These are phyloP conservation scores for Pestalotiopsis sp. DNA, from an alignment of 2,329 filamentous ascomycete genomes.

Conservation along the genomic window DNA sequence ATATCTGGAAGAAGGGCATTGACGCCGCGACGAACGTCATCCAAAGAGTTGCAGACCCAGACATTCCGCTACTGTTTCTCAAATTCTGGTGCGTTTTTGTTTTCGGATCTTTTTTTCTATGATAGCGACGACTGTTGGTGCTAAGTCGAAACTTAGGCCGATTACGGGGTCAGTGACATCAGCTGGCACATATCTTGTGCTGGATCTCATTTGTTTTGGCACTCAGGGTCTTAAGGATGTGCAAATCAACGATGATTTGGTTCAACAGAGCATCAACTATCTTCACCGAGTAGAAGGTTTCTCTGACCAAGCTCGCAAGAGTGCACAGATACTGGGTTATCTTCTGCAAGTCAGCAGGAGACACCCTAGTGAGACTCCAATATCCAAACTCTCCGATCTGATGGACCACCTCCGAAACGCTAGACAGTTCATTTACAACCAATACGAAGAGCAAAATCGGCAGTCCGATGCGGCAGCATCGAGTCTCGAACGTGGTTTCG, in stretches of 20 bases:
- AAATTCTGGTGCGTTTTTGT: not conserved
- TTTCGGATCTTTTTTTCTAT: not conserved
- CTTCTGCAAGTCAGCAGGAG: not conserved
- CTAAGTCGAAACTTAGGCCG: not conserved
- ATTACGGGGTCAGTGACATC: not conserved
- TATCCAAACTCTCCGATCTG: not conserved
- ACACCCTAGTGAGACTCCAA: not conserved
- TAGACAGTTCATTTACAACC: not conserved
- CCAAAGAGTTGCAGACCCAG: not conserved
- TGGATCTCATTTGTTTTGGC: not conserved
- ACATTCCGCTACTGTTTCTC: not conserved
- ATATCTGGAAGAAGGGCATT: not conserved
- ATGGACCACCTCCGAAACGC: not conserved
- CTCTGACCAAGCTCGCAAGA: not conserved
- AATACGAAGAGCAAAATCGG: not conserved
- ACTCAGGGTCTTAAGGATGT: not conserved
- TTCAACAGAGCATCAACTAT: not conserved
- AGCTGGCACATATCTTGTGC: not conserved
- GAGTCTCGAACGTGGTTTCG: not conserved
- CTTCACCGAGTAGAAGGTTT: not conserved
- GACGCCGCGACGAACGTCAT: not conserved
- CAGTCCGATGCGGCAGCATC: not conserved
- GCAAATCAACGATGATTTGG: not conserved
- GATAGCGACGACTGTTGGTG: not conserved
- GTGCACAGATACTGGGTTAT: not conserved